Evolutionary conservation across 495 filamentous ascomycete species (phyloP), one percentile per base, ranked within the genome.

Genomic region (Aspergillus sclerotioniger): DNA sequence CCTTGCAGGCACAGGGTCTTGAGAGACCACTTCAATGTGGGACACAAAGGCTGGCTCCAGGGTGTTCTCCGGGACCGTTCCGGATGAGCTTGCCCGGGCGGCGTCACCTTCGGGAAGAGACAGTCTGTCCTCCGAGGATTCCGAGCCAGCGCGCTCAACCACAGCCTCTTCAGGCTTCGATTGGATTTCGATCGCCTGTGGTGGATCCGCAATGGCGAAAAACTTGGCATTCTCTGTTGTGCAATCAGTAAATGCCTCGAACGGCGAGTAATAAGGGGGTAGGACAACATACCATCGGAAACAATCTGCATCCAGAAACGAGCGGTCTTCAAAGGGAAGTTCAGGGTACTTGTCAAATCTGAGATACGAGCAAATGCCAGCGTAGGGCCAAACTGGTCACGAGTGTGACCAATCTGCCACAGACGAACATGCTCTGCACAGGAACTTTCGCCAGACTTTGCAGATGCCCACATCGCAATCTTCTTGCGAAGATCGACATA

Each of bases 301-400:
- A 79, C 70, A 0, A 69, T 58, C 44, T 79, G 69, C 64, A 76
- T 71, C 76, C 76, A 79, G 52, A 78, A 78, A 25, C 76, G 72
- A 31, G 72, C 66, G 7, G 58, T 61, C 6, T 60, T 62, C 17
- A 59, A 39, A 1, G 71, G 71, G 8, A 66, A 41, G 37, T 72
- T 67, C 41, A 79, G 31, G 1, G 72, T 66, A 20, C 61, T 53
- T 9, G 72, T 68, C 15, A 79, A 56, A 51, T 77, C 67, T 0
- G 68, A 67, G 32, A 76, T 64, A 1, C 72, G 72, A 35, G 70
- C 63, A 53, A 79, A 72, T 0, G 67, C 66, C 0, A 77, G 63
- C 8, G 72, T 73, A 8, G 75, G 63, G 0, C 70, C 72, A 51
- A 64, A 72, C 33, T 67, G 64, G 44, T 71, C 66, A 35, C 65